A percentile compares a stretch with the other conserved stretches of the same genome.
These are phyloP conservation scores for Zasmidium citrigriseum DNA, from an alignment of 2,329 filamentous ascomycete genomes.

Conservation along the genomic window DNA sequence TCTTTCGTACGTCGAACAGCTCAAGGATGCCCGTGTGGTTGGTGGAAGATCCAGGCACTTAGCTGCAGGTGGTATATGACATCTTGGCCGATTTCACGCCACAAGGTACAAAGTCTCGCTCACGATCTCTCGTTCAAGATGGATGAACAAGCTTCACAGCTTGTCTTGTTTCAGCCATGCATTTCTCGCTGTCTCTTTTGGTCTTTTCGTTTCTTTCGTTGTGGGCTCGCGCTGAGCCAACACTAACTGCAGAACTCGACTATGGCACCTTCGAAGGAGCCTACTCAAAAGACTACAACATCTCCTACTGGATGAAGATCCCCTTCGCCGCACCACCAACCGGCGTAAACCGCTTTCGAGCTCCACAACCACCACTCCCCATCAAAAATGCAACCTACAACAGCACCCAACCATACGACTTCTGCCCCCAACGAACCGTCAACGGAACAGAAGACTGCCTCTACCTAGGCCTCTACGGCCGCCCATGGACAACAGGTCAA, in stretches of 20 bases:
- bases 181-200: not conserved
- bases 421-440: slow-evolving; percentile 23
- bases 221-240: not conserved
- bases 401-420: slow-evolving; percentile 49
- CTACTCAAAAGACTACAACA: slow-evolving; percentile 22
- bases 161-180: not conserved
- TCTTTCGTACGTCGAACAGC: not conserved
- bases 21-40: not conserved
- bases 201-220: not conserved
- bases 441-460: slow-evolving; percentile 41
- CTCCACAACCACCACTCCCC: slow-evolving; percentile 56
- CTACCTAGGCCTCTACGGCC: slow-evolving; percentile 57
- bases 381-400: slow-evolving; percentile 56
- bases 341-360: slow-evolving; percentile 61
- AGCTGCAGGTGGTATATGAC: not conserved
- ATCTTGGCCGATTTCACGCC: not conserved
- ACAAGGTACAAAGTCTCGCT: no score
- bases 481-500: slow-evolving; percentile 53
- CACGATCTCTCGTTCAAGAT: no score
- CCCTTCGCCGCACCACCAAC: slow-evolving; percentile 55
- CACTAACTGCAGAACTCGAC: slow-evolving; percentile 15
- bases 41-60: not conserved
- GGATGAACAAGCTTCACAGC: no score
- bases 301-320: slow-evolving; percentile 50
- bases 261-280: slow-evolving; percentile 26